Percentiles rank a stretch among this genome's conserved stretches.
Evolutionary conservation across 2,329 filamentous ascomycete species (phyloP).

Genomic region (Leptographium lundbergii): DNA sequence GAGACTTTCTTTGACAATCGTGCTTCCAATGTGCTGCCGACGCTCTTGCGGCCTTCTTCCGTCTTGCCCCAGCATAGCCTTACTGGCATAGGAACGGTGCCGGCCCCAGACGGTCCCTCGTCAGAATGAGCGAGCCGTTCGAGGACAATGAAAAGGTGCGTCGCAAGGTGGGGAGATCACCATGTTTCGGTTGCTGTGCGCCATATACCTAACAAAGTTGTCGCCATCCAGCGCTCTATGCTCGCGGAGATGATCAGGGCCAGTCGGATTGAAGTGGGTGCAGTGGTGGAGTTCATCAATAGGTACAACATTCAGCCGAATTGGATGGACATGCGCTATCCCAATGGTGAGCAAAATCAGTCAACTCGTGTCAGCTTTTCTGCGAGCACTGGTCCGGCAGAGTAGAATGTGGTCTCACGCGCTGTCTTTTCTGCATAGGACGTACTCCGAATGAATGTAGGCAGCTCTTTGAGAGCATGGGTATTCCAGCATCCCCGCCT

Average conservation of each 20-base stretch:
- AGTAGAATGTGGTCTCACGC: constrained; percentile 1
- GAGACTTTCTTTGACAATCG: constrained; percentile 5
- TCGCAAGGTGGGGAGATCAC: background rate
- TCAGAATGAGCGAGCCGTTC: constrained; percentile 30
- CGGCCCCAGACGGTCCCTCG: constrained; percentile 4
- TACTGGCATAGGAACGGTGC: constrained; percentile 10
- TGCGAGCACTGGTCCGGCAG: background rate
- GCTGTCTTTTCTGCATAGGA: constrained; percentile 14
- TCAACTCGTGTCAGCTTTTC: background rate
- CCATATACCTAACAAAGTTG: background rate
- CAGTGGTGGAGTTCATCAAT: constrained; percentile 34
- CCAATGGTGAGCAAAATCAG: constrained; percentile 16
- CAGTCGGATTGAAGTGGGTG: constrained; percentile 34
- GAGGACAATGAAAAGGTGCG: constrained; percentile 40
- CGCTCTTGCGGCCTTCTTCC: constrained; percentile 16
- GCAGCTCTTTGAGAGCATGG: constrained; percentile 19
- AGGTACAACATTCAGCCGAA: constrained; percentile 17
- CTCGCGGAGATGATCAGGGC: constrained; percentile 46
- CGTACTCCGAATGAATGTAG: constrained; percentile 23
- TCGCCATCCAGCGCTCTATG: constrained; percentile 36
- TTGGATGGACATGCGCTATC: constrained; percentile 23
- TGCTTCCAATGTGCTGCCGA: constrained; percentile 21
- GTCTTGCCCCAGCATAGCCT: constrained; percentile 14
- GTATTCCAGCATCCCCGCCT: constrained; percentile 3
- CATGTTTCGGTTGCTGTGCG: background rate